Percentiles rank a stretch among this genome's conserved stretches.
phyloP scores from a whole-genome alignment of 108 stramenopile species.

The Phaeodactylum tricornutum region DNA sequence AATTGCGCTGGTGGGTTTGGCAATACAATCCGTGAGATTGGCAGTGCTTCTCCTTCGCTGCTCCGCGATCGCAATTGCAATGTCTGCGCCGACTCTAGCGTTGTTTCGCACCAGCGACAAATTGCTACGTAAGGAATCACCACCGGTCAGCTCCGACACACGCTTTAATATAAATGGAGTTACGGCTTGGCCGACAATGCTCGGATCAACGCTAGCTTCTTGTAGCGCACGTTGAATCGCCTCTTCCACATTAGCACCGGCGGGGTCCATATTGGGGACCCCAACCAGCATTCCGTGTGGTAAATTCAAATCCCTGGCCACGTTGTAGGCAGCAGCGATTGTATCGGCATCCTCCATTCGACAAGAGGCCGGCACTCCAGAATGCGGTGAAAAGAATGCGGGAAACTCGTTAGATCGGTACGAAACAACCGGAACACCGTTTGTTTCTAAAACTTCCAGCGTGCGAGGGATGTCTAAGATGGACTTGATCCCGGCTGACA shows the following conservation, averaged over 20 bases:
- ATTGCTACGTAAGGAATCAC: slow-evolving; percentile 80
- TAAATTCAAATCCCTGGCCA: slow-evolving; percentile 45
- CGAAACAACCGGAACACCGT: slow-evolving; percentile 79
- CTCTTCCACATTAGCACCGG: slow-evolving; percentile 67
- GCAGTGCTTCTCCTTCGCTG: neutral
- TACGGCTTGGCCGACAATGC: slow-evolving; percentile 73
- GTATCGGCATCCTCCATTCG: slow-evolving; percentile 57
- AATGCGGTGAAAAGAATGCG: slow-evolving; percentile 91
- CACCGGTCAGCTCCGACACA: slow-evolving; percentile 67
- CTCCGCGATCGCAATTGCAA: slow-evolving; percentile 69
- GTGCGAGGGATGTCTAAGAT: slow-evolving; percentile 92
- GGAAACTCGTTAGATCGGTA: slow-evolving; percentile 87
- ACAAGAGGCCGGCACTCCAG: slow-evolving; percentile 48
- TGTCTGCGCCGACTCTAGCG: slow-evolving; percentile 80
- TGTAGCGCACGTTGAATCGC: slow-evolving; percentile 77
- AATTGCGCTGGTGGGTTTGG: neutral
- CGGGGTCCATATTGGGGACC: slow-evolving; percentile 91
- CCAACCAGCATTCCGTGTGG: slow-evolving; percentile 80
- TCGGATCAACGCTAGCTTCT: slow-evolving; percentile 50
- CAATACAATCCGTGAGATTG: neutral
- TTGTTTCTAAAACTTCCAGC: slow-evolving; percentile 94
- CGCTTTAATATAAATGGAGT: slow-evolving; percentile 89
- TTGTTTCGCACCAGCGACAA: slow-evolving; percentile 88
- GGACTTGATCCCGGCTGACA: slow-evolving; percentile 96
- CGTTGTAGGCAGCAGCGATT: slow-evolving; percentile 60